phyloP scores from a whole-genome alignment of 2,329 filamentous ascomycete genomes.

The Neopestalotiopsis clavispora region DNA sequence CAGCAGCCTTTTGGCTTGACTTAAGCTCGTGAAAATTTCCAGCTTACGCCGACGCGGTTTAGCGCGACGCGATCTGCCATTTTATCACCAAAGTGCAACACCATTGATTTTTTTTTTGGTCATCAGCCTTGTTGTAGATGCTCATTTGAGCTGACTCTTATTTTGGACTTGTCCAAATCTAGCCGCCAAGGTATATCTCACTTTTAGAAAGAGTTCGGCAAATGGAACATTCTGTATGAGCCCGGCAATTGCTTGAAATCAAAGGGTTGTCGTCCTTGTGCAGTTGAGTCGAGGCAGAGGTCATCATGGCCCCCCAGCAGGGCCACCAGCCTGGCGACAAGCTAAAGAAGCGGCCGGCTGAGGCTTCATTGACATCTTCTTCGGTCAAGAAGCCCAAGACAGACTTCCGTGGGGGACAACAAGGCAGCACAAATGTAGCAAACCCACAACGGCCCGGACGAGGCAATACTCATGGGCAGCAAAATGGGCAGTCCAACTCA shows the following conservation, averaged over 20 bases:
- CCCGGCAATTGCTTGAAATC: not conserved
- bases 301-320: slow-evolving; percentile 15
- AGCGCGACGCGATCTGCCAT: not conserved
- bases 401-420: slow-evolving; percentile 18
- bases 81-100: not conserved
- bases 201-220: not conserved
- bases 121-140: not conserved
- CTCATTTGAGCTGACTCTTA: not conserved
- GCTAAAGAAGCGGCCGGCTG: slow-evolving; percentile 21
- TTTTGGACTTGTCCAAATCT: not conserved
- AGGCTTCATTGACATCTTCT: slow-evolving; percentile 11
- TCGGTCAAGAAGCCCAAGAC: slow-evolving; percentile 21
- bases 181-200: not conserved
- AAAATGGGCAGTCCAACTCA: slow-evolving; percentile 28
- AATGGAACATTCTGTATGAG: not conserved
- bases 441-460: not conserved
- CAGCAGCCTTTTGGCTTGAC: not conserved
- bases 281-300: not conserved
- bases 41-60: not conserved
- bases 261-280: not conserved
- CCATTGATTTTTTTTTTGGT: not conserved
- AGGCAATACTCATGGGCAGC: not conserved
- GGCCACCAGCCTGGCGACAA: slow-evolving; percentile 11
- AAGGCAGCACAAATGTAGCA: not conserved
- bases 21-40: not conserved